Conservation (phyloP, 306 rosid species). For the Lathyrus aphaca region DNA sequence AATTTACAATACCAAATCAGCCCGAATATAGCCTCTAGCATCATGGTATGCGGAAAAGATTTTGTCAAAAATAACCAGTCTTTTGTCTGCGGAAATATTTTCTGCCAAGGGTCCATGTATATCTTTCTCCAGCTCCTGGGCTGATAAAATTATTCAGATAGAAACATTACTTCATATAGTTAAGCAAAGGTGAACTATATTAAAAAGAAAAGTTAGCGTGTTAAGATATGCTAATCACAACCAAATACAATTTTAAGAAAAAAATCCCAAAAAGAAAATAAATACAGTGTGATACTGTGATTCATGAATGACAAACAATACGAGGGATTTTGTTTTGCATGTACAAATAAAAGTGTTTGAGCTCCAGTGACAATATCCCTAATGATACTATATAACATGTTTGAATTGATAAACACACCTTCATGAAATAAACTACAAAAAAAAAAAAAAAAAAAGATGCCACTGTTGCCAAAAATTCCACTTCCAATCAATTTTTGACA, state of each 20-base stretch:
- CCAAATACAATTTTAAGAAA: background rate
- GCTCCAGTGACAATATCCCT: background rate
- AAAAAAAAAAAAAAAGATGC: background rate
- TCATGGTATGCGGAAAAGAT: slow-evolving; percentile 92
- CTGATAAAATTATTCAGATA: slow-evolving; percentile 61
- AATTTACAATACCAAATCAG: slow-evolving; percentile 79
- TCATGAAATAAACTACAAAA: slow-evolving; percentile 8
- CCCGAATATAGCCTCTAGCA: slow-evolving; percentile 90
- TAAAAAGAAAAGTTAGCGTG: slow-evolving; percentile 22
- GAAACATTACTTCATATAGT: slow-evolving; percentile 34
- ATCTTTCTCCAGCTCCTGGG: slow-evolving; percentile 96
- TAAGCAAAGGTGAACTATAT: slow-evolving; percentile 4
- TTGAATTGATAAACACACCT: slow-evolving; percentile 9
- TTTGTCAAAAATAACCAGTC: slow-evolving; percentile 81
- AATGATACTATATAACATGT: background rate
- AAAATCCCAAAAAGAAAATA: background rate
- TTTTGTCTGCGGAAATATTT: slow-evolving; percentile 79
- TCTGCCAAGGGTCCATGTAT: slow-evolving; percentile 68
- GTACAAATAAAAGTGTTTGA: slow-evolving; percentile 13
- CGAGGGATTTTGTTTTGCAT: slow-evolving; percentile 14
- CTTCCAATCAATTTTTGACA: slow-evolving; percentile 4
- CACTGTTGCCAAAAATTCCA: background rate
- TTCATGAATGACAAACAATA: slow-evolving; percentile 5
- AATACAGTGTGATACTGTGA: background rate
- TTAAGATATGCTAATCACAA: slow-evolving; percentile 30